Percentiles rank a stretch among this genome's conserved stretches.
Conservation (phyloP, 1,284 basidiomycete species). For the Ganoderma meredithae region DNA sequence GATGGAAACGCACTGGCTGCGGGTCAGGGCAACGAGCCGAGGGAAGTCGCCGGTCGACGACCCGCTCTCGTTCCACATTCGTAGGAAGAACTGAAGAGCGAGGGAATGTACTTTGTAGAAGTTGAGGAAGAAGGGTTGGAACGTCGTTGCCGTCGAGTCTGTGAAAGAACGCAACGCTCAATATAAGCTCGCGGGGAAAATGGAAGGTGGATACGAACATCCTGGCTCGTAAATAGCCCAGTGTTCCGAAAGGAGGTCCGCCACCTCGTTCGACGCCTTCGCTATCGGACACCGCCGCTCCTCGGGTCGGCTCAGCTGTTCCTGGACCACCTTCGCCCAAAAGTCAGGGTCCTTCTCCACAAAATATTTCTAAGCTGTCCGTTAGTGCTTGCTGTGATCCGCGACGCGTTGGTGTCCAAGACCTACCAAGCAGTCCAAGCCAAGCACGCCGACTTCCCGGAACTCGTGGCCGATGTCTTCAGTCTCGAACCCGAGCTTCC, state of each 20-base stretch:
- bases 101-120: slow-evolving; percentile 86
- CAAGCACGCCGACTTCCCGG: slow-evolving; percentile 83
- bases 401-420: background rate
- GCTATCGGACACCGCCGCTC: slow-evolving; percentile 89
- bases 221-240: slow-evolving; percentile 85
- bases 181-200: background rate
- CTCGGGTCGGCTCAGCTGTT: slow-evolving; percentile 82
- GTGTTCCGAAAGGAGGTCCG: slow-evolving; percentile 88
- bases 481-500: slow-evolving; percentile 79
- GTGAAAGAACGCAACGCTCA: background rate
- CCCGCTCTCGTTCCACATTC: slow-evolving; percentile 96
- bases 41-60: slow-evolving; percentile 84
- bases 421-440: slow-evolving; percentile 84
- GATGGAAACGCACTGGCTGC: slow-evolving; percentile 76
- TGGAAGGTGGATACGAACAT: slow-evolving; percentile 55
- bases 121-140: slow-evolving; percentile 91
- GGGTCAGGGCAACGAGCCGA: slow-evolving; percentile 83
- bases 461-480: slow-evolving; percentile 89
- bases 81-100: slow-evolving; percentile 88
- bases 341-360: slow-evolving; percentile 68
- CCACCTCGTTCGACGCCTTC: slow-evolving; percentile 86
- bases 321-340: slow-evolving; percentile 86
- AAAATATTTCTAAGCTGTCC: slow-evolving; percentile 45
- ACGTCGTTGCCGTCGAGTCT: slow-evolving; percentile 84
- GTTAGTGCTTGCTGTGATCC: background rate